Conservation (phyloP, 306 rosid species). For the Pyrus betulifolia region DNA sequence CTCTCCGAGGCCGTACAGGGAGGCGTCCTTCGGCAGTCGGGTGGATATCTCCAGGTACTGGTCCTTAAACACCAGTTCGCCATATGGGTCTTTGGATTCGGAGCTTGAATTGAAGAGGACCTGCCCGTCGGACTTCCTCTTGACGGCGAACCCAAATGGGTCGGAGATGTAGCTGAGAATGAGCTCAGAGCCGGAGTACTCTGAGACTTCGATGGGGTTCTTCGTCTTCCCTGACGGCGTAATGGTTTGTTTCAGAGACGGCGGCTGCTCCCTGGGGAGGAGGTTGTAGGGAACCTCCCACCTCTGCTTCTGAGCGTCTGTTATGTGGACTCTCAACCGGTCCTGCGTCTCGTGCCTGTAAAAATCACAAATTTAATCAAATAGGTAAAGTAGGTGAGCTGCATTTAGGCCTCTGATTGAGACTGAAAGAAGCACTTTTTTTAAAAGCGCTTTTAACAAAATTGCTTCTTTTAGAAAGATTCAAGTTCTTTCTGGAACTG, state of each 20-base stretch:
- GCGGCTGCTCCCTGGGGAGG: conserved; percentile 68
- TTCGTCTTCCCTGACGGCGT: conserved; percentile 36
- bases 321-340: conserved; percentile 83
- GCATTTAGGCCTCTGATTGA: not conserved
- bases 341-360: conserved; percentile 64
- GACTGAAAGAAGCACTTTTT: not conserved
- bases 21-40: conserved; percentile 62
- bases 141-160: conserved; percentile 72
- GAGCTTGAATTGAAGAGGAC: conserved; percentile 59
- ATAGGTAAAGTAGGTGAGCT: not conserved
- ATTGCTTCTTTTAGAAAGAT: too few relatives aligned
- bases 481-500: not conserved
- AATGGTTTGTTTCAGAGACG: conserved; percentile 33
- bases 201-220: conserved; percentile 34
- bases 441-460: not conserved
- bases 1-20: conserved; percentile 83
- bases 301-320: conserved; percentile 68
- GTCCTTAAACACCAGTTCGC: conserved; percentile 71
- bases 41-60: conserved; percentile 92
- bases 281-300: conserved; percentile 95
- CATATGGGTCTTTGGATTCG: conserved; percentile 44
- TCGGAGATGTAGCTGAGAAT: conserved; percentile 62
- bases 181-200: conserved; percentile 59
- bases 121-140: conserved; percentile 72
- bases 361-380: not conserved